Evolutionary conservation across 1,284 basidiomycete genomes (phyloP).

Genomic region (Polyporus tsugae): DNA sequence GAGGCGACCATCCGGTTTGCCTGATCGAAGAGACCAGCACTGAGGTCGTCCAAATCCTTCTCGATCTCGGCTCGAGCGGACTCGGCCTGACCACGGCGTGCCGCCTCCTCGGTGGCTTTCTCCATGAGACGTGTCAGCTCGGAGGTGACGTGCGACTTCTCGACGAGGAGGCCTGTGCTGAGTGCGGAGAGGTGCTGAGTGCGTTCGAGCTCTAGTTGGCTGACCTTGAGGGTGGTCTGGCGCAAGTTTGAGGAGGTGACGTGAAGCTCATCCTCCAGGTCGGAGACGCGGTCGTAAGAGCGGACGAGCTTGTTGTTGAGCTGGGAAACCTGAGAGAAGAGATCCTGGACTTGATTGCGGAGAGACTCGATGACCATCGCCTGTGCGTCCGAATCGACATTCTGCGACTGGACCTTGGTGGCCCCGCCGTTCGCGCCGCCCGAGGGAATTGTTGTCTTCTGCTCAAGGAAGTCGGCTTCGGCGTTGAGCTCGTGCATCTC

Average conservation of each 20-base stretch:
- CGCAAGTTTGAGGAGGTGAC: slow-evolving; percentile 67
- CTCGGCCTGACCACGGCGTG: slow-evolving; percentile 90
- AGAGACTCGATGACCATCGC: slow-evolving; percentile 81
- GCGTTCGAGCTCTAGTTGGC: slow-evolving; percentile 78
- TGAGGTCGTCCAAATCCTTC: slow-evolving; percentile 92
- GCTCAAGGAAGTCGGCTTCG: slow-evolving; percentile 43
- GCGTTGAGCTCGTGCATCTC: slow-evolving; percentile 45
- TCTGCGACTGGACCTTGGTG: slow-evolving; percentile 33
- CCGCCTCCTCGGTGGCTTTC: slow-evolving; percentile 92
- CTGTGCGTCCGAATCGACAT: slow-evolving; percentile 63
- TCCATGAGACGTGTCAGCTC: slow-evolving; percentile 97
- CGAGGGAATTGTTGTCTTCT: slow-evolving; percentile 37
- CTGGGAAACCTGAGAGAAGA: slow-evolving; percentile 89
- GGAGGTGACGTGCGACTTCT: slow-evolving; percentile 88
- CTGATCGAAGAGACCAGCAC: slow-evolving; percentile 86
- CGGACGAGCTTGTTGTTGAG: slow-evolving; percentile 93
- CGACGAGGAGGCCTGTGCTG: slow-evolving; percentile 91
- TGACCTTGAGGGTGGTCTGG: slow-evolving; percentile 66
- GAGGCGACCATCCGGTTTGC: slow-evolving; percentile 95
- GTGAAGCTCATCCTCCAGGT: slow-evolving; percentile 92
- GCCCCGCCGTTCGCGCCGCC: slow-evolving; percentile 36
- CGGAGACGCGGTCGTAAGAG: slow-evolving; percentile 91
- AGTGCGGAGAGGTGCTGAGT: slow-evolving; percentile 82
- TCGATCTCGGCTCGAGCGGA: slow-evolving; percentile 84
- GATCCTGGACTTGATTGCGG: slow-evolving; percentile 83